phyloP scores from a whole-genome alignment of 2,329 filamentous ascomycete genomes.

The Microcera coccophila region DNA sequence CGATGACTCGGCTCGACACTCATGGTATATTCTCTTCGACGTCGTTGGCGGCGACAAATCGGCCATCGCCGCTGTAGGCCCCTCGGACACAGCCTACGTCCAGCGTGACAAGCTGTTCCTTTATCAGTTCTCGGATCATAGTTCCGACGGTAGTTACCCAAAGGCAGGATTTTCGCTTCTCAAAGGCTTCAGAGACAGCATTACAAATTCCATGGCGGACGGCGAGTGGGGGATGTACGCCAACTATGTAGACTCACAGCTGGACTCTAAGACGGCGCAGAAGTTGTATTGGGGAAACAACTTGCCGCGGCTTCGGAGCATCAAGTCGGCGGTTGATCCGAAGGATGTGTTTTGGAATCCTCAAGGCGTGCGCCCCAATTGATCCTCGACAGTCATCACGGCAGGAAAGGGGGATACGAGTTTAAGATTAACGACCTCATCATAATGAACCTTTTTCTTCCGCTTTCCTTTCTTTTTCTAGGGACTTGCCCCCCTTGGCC shows the following conservation, averaged over 20 bases:
- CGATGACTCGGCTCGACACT: constrained; percentile 8
- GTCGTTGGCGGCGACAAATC: constrained; percentile 35
- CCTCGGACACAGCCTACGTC: constrained; percentile 33
- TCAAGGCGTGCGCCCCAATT: constrained; percentile 26
- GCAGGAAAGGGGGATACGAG: no score
- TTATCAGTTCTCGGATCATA: constrained; percentile 47
- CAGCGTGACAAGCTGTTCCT: constrained; percentile 47
- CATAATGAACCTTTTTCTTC: no score
- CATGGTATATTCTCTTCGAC: constrained; percentile 27
- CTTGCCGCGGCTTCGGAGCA: constrained; percentile 29
- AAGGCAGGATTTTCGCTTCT: constrained; percentile 32
- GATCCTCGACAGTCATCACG: no score
- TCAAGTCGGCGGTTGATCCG: constrained; percentile 38
- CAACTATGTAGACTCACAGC: constrained; percentile 38
- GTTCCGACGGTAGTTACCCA: constrained; percentile 27
- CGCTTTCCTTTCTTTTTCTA: no score
- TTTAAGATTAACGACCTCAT: no score
- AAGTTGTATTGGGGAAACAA: constrained; percentile 35
- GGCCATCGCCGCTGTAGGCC: constrained; percentile 29
- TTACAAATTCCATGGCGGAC: constrained; percentile 25
- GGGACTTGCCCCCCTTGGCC: no score
- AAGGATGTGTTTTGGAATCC: constrained; percentile 39
- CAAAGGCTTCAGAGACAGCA: constrained; percentile 32
- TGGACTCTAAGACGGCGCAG: constrained; percentile 33
- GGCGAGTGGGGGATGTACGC: constrained; percentile 39